Evolutionary conservation across 139 green algal species (phyloP).

Genomic region (Pseudopediastrum boryanum): DNA sequence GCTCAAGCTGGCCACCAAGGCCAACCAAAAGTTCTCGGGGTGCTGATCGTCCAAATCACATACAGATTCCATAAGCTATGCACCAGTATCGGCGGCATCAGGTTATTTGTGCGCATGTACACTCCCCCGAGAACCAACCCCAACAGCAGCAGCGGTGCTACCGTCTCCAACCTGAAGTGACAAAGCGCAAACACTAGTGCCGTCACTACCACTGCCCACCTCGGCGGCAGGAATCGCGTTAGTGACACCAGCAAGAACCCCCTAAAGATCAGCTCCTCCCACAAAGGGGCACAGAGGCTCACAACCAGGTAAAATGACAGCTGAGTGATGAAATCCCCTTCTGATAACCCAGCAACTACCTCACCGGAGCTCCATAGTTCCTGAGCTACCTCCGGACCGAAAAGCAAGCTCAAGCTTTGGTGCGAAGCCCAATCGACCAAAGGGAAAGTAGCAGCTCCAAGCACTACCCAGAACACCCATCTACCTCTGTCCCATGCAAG

Average conservation of each 20-base stretch:
- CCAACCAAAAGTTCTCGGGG: not conserved
- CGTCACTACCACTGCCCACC: conserved; percentile 52
- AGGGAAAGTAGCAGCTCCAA: conserved; percentile 46
- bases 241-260: conserved; percentile 92
- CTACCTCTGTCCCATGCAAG: conserved; percentile 9
- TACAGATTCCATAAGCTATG: conserved; percentile 86
- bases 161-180: conserved; percentile 85
- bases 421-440: conserved; percentile 29
- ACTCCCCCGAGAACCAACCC: conserved; percentile 82
- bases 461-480: conserved; percentile 41
- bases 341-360: conserved; percentile 36
- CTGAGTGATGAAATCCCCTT: conserved; percentile 67
- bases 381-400: not conserved
- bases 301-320: conserved; percentile 80
- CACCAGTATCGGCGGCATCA: conserved; percentile 78
- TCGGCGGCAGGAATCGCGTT: conserved; percentile 15
- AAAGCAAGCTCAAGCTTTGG: conserved; percentile 5
- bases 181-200: conserved; percentile 83
- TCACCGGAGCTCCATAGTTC: conserved; percentile 7
- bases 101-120: conserved; percentile 70
- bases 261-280: conserved; percentile 95
- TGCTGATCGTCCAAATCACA: conserved; percentile 19
- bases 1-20: not conserved
- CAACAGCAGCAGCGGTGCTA: conserved; percentile 89
- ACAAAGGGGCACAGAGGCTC: conserved; percentile 84